These are phyloP conservation scores for Pachysandra terminalis DNA, from an alignment of 164 flowering plant genomes.

Conservation along the genomic window DNA sequence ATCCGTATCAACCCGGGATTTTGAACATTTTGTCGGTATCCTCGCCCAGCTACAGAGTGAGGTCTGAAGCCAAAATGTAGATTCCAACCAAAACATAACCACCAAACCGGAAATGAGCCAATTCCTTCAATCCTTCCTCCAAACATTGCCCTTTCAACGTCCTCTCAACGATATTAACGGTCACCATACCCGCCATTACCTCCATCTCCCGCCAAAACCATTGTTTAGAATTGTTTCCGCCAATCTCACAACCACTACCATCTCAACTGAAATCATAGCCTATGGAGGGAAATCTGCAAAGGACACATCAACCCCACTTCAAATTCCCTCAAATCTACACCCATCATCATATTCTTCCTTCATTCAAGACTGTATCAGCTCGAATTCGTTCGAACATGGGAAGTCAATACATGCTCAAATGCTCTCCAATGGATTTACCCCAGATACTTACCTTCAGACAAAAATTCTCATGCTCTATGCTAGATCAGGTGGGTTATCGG, in stretches of 20 bases:
- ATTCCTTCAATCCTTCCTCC: neutral
- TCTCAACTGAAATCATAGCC: neutral
- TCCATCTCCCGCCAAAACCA: neutral
- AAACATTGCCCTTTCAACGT: conserved; percentile 4
- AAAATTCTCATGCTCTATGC: conserved; percentile 11
- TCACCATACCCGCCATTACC: neutral
- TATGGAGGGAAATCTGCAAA: neutral
- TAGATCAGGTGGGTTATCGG: neutral
- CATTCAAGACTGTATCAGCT: conserved; percentile 15
- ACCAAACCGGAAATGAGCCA: too few relatives aligned
- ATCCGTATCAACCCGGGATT: too few relatives aligned
- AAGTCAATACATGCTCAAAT: conserved; percentile 11
- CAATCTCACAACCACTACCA: neutral
- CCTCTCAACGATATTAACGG: conserved; percentile 3
- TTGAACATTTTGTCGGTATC: too few relatives aligned
- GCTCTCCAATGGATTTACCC: conserved; percentile 4
- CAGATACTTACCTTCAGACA: conserved; percentile 10
- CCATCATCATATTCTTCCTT: conserved; percentile 10
- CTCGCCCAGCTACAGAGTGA: too few relatives aligned
- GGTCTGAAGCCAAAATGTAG: too few relatives aligned
- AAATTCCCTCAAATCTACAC: neutral
- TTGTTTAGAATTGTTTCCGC: neutral
- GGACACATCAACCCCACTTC: neutral
- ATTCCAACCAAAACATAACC: too few relatives aligned
- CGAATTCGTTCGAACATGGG: conserved; percentile 8